Base-by-base conservation (phyloP, 202 grass and related monocot genomes). In the Schoenoplectus tabernaemontani region DNA sequence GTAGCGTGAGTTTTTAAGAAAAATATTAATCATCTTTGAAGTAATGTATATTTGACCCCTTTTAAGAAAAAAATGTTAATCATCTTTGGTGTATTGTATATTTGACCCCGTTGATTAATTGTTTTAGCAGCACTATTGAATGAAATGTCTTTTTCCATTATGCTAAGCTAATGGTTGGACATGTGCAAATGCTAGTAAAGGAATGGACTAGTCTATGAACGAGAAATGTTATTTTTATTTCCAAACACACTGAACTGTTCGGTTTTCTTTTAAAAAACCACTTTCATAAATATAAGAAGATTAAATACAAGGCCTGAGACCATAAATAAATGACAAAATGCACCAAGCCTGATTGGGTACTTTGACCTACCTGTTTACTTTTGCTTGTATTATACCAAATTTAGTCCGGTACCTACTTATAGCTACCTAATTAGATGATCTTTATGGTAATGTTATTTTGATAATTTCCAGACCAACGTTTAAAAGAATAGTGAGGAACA, bases 401-500 rank as follows among this genome's bases (percentile, higher is more conserved):
- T 58, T 71, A 64, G 59, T 7, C 38, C 80, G 3, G 19, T 51
- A 64, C 61, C 54, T n/a, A 64, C 24, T 57, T 58, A 7, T 4
- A 73, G 63, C 5, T 19, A 37, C 47, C 63, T 43, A 20, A 57
- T 80, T 7, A 73, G 69, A 4, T 2, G 41, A 26, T 60, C 3
- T 10, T 10, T 26, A 28, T 41, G 5, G 2, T 38, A 23, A 42
- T 41, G 51, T 69, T 43, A 22, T 64, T 28, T 77, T 67, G 17
- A 62, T 72, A 38, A 63, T 78, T 76, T 86, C 0, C 87, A 98
- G 95, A 70, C 95, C 95, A 59, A 95, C 95, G 39, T 95, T 94
- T 83, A 89, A 68, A 85, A 79, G 95, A 79, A 98, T 98, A 37
- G 66, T 92, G 4, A 61, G 78, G 59, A 92, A 92, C 43, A 81